phyloP scores from a whole-genome alignment of 257 asterid genomes.

The Capsicum rhomboideum region DNA sequence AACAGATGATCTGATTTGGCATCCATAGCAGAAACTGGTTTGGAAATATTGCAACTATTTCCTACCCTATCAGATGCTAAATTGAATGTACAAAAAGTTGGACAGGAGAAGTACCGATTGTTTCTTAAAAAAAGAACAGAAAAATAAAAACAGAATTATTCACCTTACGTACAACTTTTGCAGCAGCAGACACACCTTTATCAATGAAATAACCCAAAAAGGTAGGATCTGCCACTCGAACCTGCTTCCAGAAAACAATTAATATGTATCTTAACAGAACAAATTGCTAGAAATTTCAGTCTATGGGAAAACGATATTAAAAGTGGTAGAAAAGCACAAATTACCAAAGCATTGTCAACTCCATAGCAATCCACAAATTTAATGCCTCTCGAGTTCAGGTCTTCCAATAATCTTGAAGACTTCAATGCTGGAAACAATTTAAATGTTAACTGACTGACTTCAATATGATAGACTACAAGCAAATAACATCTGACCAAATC shows the following conservation, averaged over 20 bases:
- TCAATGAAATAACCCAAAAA: conserved; percentile 94
- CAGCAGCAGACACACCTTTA: conserved; percentile 80
- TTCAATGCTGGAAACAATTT: conserved; percentile 58
- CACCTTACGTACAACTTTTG: conserved; percentile 80
- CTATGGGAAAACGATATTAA: background rate
- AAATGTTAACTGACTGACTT: conserved; percentile 7
- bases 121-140: background rate
- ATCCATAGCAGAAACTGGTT: background rate
- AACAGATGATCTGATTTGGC: background rate
- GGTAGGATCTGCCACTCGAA: conserved; percentile 95
- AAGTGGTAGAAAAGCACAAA: conserved; percentile 12
- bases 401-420: conserved; percentile 72
- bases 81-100: background rate
- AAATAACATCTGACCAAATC: background rate
- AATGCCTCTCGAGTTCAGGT: conserved; percentile 82
- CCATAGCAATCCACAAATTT: conserved; percentile 92
- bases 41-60: background rate
- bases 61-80: conserved; percentile 3
- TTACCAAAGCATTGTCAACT: conserved; percentile 93
- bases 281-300: background rate
- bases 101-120: background rate
- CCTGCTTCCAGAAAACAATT: conserved; percentile 40
- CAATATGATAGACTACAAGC: background rate
- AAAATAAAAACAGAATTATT: background rate
- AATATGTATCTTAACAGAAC: conserved; percentile 2